Conservation (phyloP, 2,329 filamentous ascomycete species). For the Ceratocystis smalleyi region DNA sequence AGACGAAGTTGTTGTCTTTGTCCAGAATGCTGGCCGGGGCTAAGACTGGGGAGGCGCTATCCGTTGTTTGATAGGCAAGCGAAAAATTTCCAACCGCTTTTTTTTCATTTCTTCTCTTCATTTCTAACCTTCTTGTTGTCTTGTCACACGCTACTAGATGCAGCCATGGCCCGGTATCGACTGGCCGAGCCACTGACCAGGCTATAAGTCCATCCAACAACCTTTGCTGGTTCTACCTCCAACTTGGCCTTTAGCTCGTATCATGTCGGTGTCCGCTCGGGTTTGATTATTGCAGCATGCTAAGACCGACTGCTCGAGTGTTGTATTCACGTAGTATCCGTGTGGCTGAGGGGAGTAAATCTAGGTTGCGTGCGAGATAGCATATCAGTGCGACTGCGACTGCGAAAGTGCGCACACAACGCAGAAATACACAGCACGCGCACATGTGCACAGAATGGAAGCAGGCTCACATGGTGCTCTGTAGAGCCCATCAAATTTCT, state of each 20-base stretch:
- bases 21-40: not conserved
- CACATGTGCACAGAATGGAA: no score
- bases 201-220: not conserved
- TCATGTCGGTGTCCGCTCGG: not conserved
- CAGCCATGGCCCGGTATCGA: not conserved
- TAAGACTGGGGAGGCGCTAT: not conserved
- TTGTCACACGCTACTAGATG: not conserved
- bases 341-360: no score
- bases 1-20: not conserved
- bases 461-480: no score
- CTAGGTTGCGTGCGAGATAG: no score
- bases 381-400: no score
- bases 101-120: not conserved
- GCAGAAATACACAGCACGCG: no score
- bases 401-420: no score
- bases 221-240: not conserved
- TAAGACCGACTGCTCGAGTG: no score
- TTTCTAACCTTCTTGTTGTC: not conserved
- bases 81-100: not conserved
- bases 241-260: not conserved
- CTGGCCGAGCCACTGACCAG: not conserved
- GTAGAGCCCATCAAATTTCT: no score
- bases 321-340: no score
- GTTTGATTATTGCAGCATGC: not conserved
- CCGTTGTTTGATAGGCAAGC: not conserved